Conservation (phyloP, 768 basidiomycete genomes). For the Pulveroboletus sp. region DNA sequence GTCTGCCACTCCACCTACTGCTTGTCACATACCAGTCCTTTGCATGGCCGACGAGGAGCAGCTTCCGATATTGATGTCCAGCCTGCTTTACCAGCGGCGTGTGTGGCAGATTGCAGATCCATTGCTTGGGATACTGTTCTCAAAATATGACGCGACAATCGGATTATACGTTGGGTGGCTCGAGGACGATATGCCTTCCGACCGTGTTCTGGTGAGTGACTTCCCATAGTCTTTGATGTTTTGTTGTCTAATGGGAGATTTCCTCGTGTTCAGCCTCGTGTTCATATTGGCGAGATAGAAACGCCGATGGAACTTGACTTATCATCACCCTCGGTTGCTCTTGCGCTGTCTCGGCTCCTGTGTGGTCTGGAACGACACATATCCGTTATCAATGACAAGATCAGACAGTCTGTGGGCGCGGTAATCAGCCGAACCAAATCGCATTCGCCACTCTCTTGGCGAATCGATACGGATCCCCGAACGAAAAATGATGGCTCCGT, state of each 20-base stretch:
- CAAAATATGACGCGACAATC: constrained; percentile 3
- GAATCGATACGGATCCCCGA: constrained; percentile 5
- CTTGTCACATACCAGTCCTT: constrained; percentile 6
- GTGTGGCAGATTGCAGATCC: constrained; percentile 5
- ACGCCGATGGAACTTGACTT: constrained; percentile 1
- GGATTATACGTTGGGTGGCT: constrained; percentile 5
- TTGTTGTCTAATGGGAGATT: background rate
- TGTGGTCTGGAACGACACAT: background rate
- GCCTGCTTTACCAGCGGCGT: constrained; percentile 6
- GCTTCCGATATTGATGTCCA: constrained; percentile 6
- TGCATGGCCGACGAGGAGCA: constrained; percentile 9
- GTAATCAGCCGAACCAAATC: background rate
- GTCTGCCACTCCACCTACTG: background rate
- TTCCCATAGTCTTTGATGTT: background rate
- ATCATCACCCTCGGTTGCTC: constrained; percentile 2
- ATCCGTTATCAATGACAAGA: background rate
- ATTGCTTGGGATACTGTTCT: constrained; percentile 6
- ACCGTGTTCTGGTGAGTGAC: constrained; percentile 2
- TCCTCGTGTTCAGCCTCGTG: background rate
- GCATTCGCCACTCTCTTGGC: constrained; percentile 1
- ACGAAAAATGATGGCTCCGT: background rate
- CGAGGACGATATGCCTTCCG: background rate
- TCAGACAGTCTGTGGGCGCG: background rate
- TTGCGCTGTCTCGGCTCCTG: background rate
- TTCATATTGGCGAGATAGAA: constrained; percentile 6